These are phyloP conservation scores for Dactylellina cionopaga DNA, from an alignment of 2,329 filamentous ascomycete genomes.

Conservation along the genomic window DNA sequence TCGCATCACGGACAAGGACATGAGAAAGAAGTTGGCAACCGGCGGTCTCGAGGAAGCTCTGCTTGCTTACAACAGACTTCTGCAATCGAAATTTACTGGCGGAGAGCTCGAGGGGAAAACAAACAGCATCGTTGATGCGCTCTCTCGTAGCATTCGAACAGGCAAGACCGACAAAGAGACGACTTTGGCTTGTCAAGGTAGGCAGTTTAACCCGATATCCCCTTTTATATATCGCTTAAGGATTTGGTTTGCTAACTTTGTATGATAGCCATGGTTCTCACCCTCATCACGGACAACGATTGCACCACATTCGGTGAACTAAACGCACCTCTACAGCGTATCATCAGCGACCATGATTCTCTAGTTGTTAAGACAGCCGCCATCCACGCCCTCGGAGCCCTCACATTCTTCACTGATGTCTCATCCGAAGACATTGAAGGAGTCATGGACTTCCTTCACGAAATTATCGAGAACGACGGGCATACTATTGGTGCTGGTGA, in stretches of 20 bases:
- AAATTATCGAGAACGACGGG: conserved; percentile 83
- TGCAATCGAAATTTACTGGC: conserved; percentile 75
- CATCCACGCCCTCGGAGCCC: conserved; percentile 78
- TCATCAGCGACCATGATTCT: conserved; percentile 74
- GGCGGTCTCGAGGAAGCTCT: conserved; percentile 75
- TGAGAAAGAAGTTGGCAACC: conserved; percentile 78
- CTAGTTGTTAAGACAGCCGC: conserved; percentile 73
- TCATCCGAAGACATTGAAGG: conserved; percentile 74
- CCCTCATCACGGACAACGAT: conserved; percentile 73
- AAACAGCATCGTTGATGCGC: conserved; percentile 71
- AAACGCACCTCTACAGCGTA: conserved; percentile 69
- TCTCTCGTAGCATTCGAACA: conserved; percentile 76
- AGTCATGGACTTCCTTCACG: conserved; percentile 77
- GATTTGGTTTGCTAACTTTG: neutral
- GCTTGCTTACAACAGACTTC: conserved; percentile 70
- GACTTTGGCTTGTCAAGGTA: conserved; percentile 73
- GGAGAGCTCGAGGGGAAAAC: conserved; percentile 70
- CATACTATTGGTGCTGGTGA: conserved; percentile 76
- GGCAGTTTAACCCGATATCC: conserved; percentile 9
- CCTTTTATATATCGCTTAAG: neutral
- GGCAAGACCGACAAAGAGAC: conserved; percentile 76
- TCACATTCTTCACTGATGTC: conserved; percentile 79
- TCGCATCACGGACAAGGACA: conserved; percentile 70
- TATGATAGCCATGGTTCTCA: conserved; percentile 71
- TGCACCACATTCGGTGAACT: conserved; percentile 74